Evolutionary conservation across 2,329 filamentous ascomycete genomes (phyloP).

Genomic region (Exophiala oligosperma): DNA sequence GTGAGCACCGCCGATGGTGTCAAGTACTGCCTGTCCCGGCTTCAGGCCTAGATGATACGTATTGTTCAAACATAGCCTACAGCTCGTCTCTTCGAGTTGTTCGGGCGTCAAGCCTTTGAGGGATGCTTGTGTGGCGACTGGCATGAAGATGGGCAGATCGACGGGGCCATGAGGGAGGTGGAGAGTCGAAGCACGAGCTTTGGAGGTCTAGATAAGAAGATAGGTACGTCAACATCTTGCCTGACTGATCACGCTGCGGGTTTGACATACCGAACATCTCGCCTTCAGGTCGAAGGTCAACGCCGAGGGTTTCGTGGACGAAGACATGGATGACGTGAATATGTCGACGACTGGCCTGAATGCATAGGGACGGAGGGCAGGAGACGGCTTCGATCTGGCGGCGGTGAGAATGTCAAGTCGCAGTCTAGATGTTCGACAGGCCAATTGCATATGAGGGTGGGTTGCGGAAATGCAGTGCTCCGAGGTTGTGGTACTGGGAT

Average conservation of each 20-base stretch:
- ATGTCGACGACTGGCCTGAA: constrained; percentile 20
- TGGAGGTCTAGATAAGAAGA: constrained; percentile 70
- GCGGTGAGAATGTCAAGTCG: constrained; percentile 26
- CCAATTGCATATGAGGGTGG: constrained; percentile 21
- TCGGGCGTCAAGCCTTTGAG: constrained; percentile 92
- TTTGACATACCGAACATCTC: constrained; percentile 70
- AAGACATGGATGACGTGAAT: constrained; percentile 15
- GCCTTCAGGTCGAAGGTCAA: constrained; percentile 77
- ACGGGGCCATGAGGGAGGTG: constrained; percentile 90
- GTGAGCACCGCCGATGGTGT: constrained; percentile 87
- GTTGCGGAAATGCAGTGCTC: constrained; percentile 11
- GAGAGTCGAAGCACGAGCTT: constrained; percentile 85
- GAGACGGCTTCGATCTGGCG: constrained; percentile 2
- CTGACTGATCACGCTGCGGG: constrained; percentile 8
- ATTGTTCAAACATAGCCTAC: constrained; percentile 92
- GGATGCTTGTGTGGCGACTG: constrained; percentile 93
- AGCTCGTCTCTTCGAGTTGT: constrained; percentile 86
- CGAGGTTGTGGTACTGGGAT: constrained; percentile 19
- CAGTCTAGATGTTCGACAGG: constrained; percentile 10
- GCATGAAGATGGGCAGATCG: constrained; percentile 94
- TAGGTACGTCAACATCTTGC: background rate
- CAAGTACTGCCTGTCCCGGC: constrained; percentile 85
- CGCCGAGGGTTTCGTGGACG: constrained; percentile 49
- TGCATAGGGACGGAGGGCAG: constrained; percentile 19
- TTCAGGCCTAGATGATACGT: constrained; percentile 96